Percentiles rank a stretch among this genome's conserved stretches.
phyloP scores from a whole-genome alignment of 2,329 filamentous ascomycete species.

The Colletotrichum musicola region DNA sequence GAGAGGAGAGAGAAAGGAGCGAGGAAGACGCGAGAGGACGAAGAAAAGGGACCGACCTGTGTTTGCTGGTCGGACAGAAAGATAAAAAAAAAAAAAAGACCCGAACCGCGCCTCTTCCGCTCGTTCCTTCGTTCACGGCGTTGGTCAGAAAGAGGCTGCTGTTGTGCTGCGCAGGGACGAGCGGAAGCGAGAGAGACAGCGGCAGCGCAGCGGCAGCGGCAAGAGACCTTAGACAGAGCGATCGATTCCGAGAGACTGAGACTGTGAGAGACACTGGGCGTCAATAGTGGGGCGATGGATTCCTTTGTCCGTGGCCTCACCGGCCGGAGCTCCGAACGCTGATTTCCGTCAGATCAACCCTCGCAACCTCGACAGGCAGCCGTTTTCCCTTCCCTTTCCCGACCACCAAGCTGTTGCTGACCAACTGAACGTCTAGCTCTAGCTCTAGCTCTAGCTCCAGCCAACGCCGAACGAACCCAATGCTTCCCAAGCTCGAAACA shows the following conservation, averaged over 20 bases:
- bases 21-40: slow-evolving; percentile 13
- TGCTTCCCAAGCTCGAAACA: neutral
- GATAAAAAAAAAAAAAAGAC: neutral
- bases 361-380: neutral
- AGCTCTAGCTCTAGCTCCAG: neutral
- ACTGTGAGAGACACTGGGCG: slow-evolving; percentile 5
- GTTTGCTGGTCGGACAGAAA: neutral
- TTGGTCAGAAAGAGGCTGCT: neutral
- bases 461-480: too few relatives aligned
- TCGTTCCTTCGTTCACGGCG: neutral
- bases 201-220: neutral
- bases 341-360: neutral
- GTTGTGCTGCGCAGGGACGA: neutral
- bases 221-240: neutral
- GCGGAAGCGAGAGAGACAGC: too few relatives aligned
- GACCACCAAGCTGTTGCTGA: neutral
- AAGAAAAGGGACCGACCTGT: slow-evolving; percentile 10
- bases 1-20: slow-evolving; percentile 8
- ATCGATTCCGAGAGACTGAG: neutral
- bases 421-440: neutral
- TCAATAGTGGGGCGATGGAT: slow-evolving; percentile 23
- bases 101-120: neutral
- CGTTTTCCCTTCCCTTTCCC: neutral
- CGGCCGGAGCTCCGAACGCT: slow-evolving; percentile 35
- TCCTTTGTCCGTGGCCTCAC: slow-evolving; percentile 27